phyloP scores from a whole-genome alignment of 768 basidiomycete species.

The Calocybe cyanea region DNA sequence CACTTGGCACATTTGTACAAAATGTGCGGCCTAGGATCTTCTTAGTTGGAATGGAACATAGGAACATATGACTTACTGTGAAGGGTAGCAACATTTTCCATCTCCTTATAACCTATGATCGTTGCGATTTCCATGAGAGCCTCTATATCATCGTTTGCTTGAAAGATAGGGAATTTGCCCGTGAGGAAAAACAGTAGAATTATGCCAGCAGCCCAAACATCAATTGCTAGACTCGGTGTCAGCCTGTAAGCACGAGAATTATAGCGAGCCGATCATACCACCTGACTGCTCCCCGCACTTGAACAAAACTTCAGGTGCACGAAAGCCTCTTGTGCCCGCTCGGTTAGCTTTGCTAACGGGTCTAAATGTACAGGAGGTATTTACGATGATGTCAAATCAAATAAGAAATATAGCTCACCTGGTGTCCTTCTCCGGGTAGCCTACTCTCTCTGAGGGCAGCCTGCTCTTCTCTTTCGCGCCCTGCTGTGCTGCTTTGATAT shows the following conservation, averaged over 20 bases:
- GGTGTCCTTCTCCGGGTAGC: conserved; percentile 72
- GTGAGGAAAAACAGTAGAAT: conserved; percentile 92
- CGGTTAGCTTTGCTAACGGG: conserved; percentile 90
- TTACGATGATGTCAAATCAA: background rate
- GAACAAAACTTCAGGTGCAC: conserved; percentile 92
- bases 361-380: conserved; percentile 29
- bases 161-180: conserved; percentile 90
- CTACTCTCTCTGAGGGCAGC: conserved; percentile 64
- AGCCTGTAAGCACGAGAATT: background rate
- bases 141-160: conserved; percentile 91
- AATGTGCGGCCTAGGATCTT: conserved; percentile 72
- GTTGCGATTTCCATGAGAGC: conserved; percentile 92
- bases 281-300: conserved; percentile 94
- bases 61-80: conserved; percentile 67
- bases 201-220: conserved; percentile 93
- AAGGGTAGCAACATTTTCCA: conserved; percentile 82
- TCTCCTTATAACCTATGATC: conserved; percentile 76
- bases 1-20: conserved; percentile 81
- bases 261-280: conserved; percentile 45
- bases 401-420: conserved; percentile 38
- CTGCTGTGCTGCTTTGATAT: conserved; percentile 54
- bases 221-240: conserved; percentile 63
- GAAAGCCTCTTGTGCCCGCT: conserved; percentile 94
- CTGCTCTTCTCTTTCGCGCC: conserved; percentile 54
- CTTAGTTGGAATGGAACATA: conserved; percentile 1